A percentile compares a stretch with the other conserved stretches of the same genome.
phyloP scores from a whole-genome alignment of 768 basidiomycete genomes.

The Mrakia blollopis region DNA sequence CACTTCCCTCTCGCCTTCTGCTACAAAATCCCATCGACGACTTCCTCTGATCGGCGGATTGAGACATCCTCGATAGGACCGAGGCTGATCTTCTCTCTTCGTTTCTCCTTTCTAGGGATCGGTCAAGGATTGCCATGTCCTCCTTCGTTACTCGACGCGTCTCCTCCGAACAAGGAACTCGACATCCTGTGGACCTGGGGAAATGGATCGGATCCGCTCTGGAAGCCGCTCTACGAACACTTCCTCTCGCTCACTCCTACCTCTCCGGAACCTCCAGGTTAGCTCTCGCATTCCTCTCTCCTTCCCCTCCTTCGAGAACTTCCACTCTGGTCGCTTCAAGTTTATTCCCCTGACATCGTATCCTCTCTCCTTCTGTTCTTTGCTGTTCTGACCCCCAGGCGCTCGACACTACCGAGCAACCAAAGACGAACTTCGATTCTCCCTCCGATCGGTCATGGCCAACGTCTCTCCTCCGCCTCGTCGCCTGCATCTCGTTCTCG shows the following conservation, averaged over 20 bases:
- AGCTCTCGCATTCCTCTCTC: too few species aligned
- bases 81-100: neutral
- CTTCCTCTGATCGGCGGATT: too few species aligned
- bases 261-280: slow-evolving; percentile 6
- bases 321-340: too few species aligned
- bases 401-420: slow-evolving; percentile 24
- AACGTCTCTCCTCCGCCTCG: neutral
- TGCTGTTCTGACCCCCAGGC: neutral
- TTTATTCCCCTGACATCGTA: neutral
- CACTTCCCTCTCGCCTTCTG: too few species aligned
- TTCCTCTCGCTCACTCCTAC: slow-evolving; percentile 4
- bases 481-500: slow-evolving; percentile 28
- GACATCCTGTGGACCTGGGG: slow-evolving; percentile 28
- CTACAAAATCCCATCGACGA: too few species aligned
- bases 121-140: slow-evolving; percentile 21
- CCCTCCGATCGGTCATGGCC: slow-evolving; percentile 16
- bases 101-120: slow-evolving; percentile 3
- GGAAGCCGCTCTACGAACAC: slow-evolving; percentile 1
- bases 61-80: too few species aligned
- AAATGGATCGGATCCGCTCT: slow-evolving; percentile 23
- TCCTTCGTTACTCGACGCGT: neutral
- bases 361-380: too few species aligned
- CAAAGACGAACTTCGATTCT: slow-evolving; percentile 29
- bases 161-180: slow-evolving; percentile 10
- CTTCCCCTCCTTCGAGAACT: too few species aligned